Evolutionary conservation across 2,329 filamentous ascomycete genomes (phyloP).

Genomic region (Sporothrix variecibatus): DNA sequence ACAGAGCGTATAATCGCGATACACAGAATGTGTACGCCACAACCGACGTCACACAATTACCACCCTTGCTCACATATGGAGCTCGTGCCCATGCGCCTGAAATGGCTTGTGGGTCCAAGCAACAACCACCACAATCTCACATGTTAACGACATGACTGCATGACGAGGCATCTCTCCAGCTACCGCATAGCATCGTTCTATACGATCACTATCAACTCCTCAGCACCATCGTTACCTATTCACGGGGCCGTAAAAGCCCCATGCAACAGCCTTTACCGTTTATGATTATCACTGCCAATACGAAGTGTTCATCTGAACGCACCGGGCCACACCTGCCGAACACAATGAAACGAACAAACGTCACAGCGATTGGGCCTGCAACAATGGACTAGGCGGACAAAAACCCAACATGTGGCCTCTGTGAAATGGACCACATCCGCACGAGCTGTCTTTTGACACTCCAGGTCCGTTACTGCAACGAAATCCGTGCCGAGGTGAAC

Average conservation of each 20-base stretch:
- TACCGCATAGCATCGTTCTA: neutral
- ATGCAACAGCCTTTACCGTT: neutral
- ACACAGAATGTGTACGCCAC: neutral
- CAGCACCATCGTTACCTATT: neutral
- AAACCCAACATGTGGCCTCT: neutral
- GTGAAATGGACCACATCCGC: constrained; percentile 16
- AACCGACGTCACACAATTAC: neutral
- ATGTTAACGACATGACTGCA: neutral
- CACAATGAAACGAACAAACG: neutral
- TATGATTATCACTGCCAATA: neutral
- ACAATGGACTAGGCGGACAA: neutral
- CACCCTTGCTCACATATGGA: neutral
- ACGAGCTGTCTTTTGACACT: neutral
- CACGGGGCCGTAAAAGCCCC: neutral
- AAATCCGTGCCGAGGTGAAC: neutral
- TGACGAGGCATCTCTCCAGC: neutral
- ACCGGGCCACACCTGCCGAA: neutral
- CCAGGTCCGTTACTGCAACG: neutral
- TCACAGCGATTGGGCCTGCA: neutral
- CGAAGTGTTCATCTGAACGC: neutral
- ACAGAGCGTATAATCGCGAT: constrained; percentile 52
- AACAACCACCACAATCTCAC: neutral
- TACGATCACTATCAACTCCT: neutral
- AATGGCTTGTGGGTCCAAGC: neutral
- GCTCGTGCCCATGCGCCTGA: constrained; percentile 3